phyloP scores from a whole-genome alignment of 1,139 yeast genomes.

The Saccharomycopsis crataegensis region DNA sequence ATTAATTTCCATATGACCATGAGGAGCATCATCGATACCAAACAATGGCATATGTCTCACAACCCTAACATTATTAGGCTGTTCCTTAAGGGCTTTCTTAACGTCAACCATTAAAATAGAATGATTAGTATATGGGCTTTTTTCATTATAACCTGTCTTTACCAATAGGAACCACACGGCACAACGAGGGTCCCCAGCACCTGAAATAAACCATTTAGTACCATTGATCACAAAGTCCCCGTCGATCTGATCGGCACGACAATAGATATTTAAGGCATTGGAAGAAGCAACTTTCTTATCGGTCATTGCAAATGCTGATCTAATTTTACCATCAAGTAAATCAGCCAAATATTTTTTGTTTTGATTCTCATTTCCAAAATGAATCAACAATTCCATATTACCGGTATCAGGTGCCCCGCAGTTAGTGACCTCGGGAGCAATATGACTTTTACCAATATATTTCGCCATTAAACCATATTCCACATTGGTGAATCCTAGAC shows the following conservation, averaged over 20 bases:
- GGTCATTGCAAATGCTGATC: conserved; percentile 68
- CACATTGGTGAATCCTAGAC: conserved; percentile 58
- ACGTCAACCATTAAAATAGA: conserved; percentile 54
- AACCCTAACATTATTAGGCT: conserved; percentile 42
- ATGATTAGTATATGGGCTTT: conserved; percentile 45
- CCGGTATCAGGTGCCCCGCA: conserved; percentile 72
- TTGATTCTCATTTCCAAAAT: conserved; percentile 48
- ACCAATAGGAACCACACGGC: conserved; percentile 63
- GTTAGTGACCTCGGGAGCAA: conserved; percentile 60
- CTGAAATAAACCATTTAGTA: conserved; percentile 70
- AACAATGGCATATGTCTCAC: conserved; percentile 51
- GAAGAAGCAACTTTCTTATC: conserved; percentile 62
- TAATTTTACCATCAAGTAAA: conserved; percentile 48
- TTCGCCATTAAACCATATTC: conserved; percentile 70
- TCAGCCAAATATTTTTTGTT: conserved; percentile 49
- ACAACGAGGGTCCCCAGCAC: conserved; percentile 68
- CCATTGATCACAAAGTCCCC: conserved; percentile 56
- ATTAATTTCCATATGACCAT: conserved; percentile 61
- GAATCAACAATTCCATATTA: conserved; percentile 62
- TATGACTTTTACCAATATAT: conserved; percentile 49
- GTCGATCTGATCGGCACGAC: conserved; percentile 37
- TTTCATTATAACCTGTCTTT: conserved; percentile 38
- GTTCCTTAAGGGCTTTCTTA: conserved; percentile 37
- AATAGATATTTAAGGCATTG: conserved; percentile 53
- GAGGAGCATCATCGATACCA: conserved; percentile 70